Conservation (phyloP, 805 yeast species). For the Saccharomyces kudriavzevii region DNA sequence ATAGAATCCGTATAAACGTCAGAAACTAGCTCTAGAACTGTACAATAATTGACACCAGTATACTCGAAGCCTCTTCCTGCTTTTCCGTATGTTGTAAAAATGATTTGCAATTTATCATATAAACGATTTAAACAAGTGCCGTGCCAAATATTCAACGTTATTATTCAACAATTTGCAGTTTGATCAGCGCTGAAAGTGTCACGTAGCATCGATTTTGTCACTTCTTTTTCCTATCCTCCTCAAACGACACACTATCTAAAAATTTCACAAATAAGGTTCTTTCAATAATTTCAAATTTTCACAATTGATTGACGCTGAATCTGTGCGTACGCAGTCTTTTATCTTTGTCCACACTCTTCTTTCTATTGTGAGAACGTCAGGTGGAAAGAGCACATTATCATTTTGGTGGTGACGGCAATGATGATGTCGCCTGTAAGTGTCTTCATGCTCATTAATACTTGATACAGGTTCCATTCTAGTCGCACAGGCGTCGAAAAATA, state of each 20-base stretch:
- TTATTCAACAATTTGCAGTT: slow-evolving; percentile 10
- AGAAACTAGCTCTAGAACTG: slow-evolving; percentile 77
- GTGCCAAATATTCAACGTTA: slow-evolving; percentile 65
- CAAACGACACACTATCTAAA: slow-evolving; percentile 59
- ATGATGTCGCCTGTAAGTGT: slow-evolving; percentile 54
- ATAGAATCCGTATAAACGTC: slow-evolving; percentile 90
- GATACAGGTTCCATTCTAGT: slow-evolving; percentile 66
- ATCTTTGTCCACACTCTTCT: slow-evolving; percentile 82
- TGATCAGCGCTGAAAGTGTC: slow-evolving; percentile 69
- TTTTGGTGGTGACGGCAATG: not conserved
- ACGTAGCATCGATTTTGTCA: slow-evolving; percentile 79
- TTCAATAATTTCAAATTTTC: slow-evolving; percentile 71
- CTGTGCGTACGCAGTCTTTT: slow-evolving; percentile 42
- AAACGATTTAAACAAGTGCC: slow-evolving; percentile 93
- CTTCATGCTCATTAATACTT: slow-evolving; percentile 62
- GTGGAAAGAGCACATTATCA: slow-evolving; percentile 34
- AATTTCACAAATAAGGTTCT: slow-evolving; percentile 76
- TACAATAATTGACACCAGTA: slow-evolving; percentile 93
- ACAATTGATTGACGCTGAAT: slow-evolving; percentile 45
- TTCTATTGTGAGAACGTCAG: slow-evolving; percentile 86
- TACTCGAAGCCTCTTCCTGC: slow-evolving; percentile 92
- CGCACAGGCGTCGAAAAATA: slow-evolving; percentile 57
- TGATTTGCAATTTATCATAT: slow-evolving; percentile 87
- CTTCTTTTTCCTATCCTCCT: slow-evolving; percentile 40
- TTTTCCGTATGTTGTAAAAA: slow-evolving; percentile 78